Conservation (phyloP, 495 filamentous ascomycete genomes). For the Mycothermus thermophilus region DNA sequence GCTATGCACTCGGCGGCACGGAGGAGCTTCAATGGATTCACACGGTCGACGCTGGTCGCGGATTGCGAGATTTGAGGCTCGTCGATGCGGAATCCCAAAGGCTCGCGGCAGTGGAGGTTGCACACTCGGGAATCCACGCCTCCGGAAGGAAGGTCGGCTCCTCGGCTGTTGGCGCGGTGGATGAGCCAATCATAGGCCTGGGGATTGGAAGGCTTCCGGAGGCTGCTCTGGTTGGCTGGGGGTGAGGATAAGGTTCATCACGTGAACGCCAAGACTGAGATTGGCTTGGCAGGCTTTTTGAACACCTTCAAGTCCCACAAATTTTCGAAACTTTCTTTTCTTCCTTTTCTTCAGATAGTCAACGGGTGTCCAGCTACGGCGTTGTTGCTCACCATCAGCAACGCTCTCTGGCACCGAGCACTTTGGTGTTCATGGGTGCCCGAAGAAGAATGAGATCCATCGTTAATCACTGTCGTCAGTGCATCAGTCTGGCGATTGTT, state of each 20-base stretch:
- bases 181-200: conserved; percentile 18
- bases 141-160: conserved; percentile 20
- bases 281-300: conserved; percentile 8
- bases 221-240: conserved; percentile 5
- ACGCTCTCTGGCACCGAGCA: conserved; percentile 23
- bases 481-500: conserved; percentile 39
- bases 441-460: conserved; percentile 41
- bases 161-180: conserved; percentile 18
- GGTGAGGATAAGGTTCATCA: no score
- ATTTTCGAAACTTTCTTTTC: conserved; percentile 11
- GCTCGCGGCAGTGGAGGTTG: no score
- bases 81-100: conserved; percentile 13
- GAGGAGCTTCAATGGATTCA: no score
- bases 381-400: conserved; percentile 20
- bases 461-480: conserved; percentile 45
- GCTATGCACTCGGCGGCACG: conserved; percentile 3
- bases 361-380: conserved; percentile 30
- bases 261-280: no score
- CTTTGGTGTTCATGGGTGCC: conserved; percentile 29
- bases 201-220: conserved; percentile 18
- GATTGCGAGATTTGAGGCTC: conserved; percentile 9
- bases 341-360: conserved; percentile 34
- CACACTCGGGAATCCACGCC: no score
- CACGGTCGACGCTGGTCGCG: no score
- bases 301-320: conserved; percentile 4